Evolutionary conservation across 257 asterid genomes (phyloP), one percentile per base, ranked within the genome.

Genomic region (Ophiorrhiza pumila): DNA sequence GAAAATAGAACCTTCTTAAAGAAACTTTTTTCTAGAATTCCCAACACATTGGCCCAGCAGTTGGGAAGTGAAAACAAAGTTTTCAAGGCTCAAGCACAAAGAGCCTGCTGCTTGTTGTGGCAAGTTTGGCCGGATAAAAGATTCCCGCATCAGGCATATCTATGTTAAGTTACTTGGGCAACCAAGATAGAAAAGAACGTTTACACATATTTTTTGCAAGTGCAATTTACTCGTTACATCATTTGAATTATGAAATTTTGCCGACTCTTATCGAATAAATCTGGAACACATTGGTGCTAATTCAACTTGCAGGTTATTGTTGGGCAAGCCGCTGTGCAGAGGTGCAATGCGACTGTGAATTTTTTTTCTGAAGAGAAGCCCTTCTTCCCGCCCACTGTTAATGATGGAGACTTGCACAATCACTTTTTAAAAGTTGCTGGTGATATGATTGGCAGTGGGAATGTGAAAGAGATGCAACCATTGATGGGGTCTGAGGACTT

Each of bases 401-500:
- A 95, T 53, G 81, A 87, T 62, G 46, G 72, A 20, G 79, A 52
- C 74, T 77, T 95, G 81, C 98, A 95, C 71, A 64, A 75, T 39
- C 81, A 81, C 74, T 84, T 86, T 76, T 76, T 75, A 18, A 79
- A 75, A 80, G 96, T 92, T 55, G 96, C 92, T 12, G 81, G 81
- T 14, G 88, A 87, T n/a, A 83, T 95, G 94, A 77, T 92, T 27
- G 91, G 96, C 29, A 27, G 68, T 7, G 69, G 45, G 18, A 77
- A 76, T 50, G 86, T 95, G 29, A 84, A 81, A 71, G 88, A 81
- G 13, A 80, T 85, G 91, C 88, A 75, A 61, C 92, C 91, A 1
- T 57, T 89, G 79, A 86, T 86, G 96, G 99, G 98, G 35, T 86
- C 96, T 0, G 98, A 92, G 76, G 98, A 95, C 80, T 95, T 95